phyloP scores from a whole-genome alignment of 2,329 filamentous ascomycete species.

The Hirsutella rhossiliensis region DNA sequence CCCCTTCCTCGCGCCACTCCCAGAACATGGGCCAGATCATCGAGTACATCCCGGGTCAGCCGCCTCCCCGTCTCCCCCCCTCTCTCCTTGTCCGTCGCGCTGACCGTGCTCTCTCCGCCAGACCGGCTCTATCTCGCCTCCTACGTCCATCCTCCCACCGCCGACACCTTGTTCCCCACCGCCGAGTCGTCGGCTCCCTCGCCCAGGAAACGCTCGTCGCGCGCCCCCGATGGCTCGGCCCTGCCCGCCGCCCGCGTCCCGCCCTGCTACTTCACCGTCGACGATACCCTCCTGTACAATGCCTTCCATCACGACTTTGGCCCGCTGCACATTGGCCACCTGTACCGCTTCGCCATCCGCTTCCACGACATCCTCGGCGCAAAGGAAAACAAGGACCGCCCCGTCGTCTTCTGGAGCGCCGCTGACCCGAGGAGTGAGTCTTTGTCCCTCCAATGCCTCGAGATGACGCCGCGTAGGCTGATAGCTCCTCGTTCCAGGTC shows the following conservation, averaged over 20 bases:
- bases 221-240: constrained; percentile 47
- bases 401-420: constrained; percentile 92
- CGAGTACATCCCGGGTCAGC: constrained; percentile 87
- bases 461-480: neutral
- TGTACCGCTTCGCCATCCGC: constrained; percentile 91
- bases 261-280: constrained; percentile 92
- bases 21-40: constrained; percentile 59
- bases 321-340: constrained; percentile 89
- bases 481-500: constrained; percentile 37
- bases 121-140: constrained; percentile 92
- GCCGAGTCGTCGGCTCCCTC: constrained; percentile 51
- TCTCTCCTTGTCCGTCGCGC: constrained; percentile 2
- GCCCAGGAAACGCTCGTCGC: constrained; percentile 33
- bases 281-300: constrained; percentile 89
- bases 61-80: neutral
- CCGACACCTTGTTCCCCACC: constrained; percentile 68
- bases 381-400: constrained; percentile 76
- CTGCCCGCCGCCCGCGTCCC: constrained; percentile 20
- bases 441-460: neutral
- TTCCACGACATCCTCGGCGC: constrained; percentile 92
- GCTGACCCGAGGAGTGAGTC: constrained; percentile 78
- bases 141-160: constrained; percentile 70
- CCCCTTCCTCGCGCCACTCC: constrained; percentile 24
- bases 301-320: constrained; percentile 98
- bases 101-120: constrained; percentile 31